Base-by-base conservation (phyloP, 139 green algal species). In the Tetratostichococcus sp. region DNA sequence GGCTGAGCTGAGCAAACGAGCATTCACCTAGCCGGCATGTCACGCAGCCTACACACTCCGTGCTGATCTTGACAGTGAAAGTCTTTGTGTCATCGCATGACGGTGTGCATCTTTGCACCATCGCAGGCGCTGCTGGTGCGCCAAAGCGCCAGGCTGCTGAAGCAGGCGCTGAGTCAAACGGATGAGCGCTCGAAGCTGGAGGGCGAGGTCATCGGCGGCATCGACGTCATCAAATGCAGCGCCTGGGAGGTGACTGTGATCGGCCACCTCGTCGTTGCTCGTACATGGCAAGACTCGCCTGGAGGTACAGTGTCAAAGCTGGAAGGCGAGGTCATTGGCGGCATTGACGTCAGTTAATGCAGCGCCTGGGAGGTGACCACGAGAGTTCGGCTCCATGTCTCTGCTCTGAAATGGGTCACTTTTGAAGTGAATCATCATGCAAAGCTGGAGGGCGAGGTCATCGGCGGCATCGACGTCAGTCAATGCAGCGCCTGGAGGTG, bases 171-270 rank as follows among this genome's bases (percentile, higher is more conserved):
- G 35, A 23, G 2, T 5, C 73, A 80, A 69, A 86, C 83, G 1
- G 89, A 93, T 69, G 85, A 91, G 42, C 82, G 89, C 30, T 81
- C 82, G 8, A 91, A 90, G 81, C 81, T 92, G 73, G 89, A 92
- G 65, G 65, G 72, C 0, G 89, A 93, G 77, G 77, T 93, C 35
- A 62, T 93, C 23, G 74, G 71, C 83, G 86, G 85, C 70, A 86
- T 93, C 23, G 85, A 92, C 74, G 85, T 90, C 30, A 87, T 93
- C 71, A 93, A 93, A 70, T 88, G 81, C 71, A 81, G 68, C 62
- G 73, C 84, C 17, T 92, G 87, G 87, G 87, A 90, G 80, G 75
- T 70, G 39, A 50, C 39, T 50, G 39, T 50, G 39, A 50, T 6
- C 39, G n/a, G n/a, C n/a, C n/a, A n/a, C n/a, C n/a, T n/a, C n/a